phyloP scores from a whole-genome alignment of 345 rosid species.

The Gossypium anomalum region DNA sequence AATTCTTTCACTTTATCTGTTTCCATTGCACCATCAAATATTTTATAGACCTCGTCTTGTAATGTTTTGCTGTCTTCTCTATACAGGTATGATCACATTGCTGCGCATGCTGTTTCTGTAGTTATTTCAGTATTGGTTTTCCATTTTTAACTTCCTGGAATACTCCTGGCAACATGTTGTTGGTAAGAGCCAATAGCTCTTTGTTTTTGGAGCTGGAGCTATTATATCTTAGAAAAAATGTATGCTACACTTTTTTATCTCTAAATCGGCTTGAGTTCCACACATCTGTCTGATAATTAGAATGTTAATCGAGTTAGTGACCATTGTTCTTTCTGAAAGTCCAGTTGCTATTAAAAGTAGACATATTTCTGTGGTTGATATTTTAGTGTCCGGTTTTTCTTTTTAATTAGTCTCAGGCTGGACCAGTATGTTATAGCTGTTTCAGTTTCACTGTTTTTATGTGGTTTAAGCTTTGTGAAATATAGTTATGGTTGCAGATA shows the following conservation, averaged over 20 bases:
- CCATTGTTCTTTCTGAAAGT: not conserved
- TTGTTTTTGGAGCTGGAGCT: not conserved
- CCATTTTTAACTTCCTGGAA: slow-evolving; percentile 77
- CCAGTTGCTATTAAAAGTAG: not conserved
- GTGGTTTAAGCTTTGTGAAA: not conserved
- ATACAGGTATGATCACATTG: slow-evolving; percentile 90
- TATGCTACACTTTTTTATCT: not conserved
- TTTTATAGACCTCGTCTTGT: not conserved
- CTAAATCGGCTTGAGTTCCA: not conserved
- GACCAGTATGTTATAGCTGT: not conserved
- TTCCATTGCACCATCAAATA: not conserved
- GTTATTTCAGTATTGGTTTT: slow-evolving; percentile 68
- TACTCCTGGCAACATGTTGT: slow-evolving; percentile 70
- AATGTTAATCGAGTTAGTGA: not conserved
- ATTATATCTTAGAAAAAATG: not conserved
- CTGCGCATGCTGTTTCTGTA: slow-evolving; percentile 72
- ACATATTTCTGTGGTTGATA: not conserved
- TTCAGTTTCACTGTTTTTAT: not conserved
- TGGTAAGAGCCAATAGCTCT: slow-evolving; percentile 51
- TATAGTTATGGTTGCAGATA: not conserved
- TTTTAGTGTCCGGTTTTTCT: not conserved
- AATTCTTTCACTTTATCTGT: not conserved
- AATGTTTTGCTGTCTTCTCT: slow-evolving; percentile 9
- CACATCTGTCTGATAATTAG: too few species aligned
- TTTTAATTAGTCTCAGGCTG: not conserved